Base-by-base conservation (phyloP, 345 rosid species). In the Physaria fendleri region DNA sequence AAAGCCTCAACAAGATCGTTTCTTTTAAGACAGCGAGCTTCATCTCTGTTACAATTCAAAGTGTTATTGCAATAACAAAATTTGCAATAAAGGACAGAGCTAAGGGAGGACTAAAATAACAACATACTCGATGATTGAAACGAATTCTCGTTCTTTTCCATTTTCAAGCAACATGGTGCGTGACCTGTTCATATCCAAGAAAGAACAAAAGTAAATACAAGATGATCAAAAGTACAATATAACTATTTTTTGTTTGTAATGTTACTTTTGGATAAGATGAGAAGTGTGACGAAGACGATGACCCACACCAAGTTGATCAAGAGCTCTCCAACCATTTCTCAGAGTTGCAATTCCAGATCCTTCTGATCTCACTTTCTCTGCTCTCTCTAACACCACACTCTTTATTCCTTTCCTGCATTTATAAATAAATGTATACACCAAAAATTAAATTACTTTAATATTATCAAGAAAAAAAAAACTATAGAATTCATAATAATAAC, bases 241-340 rank as follows among this genome's bases (percentile, higher is more conserved):
- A n/a, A n/a, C n/a, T n/a, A n/a, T n/a, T n/a, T n/a, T n/a, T n/a
- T n/a, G n/a, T n/a, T n/a, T n/a, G n/a, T n/a, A n/a, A n/a, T n/a
- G n/a, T n/a, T n/a, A 79, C 87, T 65, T 56, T 12, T 53, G 65
- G 53, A 71, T 58, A 43, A 51, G 75, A 37, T 15, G 11, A 45
- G 85, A 68, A 35, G 73, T 66, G 30, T 30, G 68, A 27, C 87
- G 71, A 58, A 85, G 86, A 4, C 44, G 52, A 3, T 76, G 43
- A 40, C 51, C 83, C 12, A 81, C 74, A 6, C 82, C 81, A 23
- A 83, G 86, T 25, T 79, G 78, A 52, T 81, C 76, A 3, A 85
- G 81, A 3, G 82, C 93, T 7, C 56, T 72, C 87, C 89, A 85
- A 6, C 93, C 93, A 62, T 83, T 85, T 8, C 72, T 21, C 7